These are phyloP conservation scores for Saturnispora besseyi DNA, from an alignment of 805 yeast genomes.

Conservation along the genomic window DNA sequence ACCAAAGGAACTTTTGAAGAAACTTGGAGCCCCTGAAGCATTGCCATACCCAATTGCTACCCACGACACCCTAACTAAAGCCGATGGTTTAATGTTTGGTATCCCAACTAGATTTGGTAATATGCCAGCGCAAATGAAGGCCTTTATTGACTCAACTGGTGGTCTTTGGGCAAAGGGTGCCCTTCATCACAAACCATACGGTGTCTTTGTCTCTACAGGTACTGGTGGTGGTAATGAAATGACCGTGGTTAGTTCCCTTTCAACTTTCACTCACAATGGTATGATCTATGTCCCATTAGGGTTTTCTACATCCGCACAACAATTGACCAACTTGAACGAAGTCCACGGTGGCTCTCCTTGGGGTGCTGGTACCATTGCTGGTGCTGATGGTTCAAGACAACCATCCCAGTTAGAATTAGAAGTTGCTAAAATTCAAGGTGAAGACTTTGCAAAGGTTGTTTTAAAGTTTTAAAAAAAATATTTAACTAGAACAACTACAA, in stretches of 20 bases:
- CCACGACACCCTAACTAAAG: constrained; percentile 45
- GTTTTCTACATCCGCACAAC: constrained; percentile 46
- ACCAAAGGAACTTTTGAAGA: constrained; percentile 43
- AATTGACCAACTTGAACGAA: constrained; percentile 48
- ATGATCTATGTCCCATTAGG: constrained; percentile 76
- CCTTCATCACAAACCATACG: constrained; percentile 65
- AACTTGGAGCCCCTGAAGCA: constrained; percentile 57
- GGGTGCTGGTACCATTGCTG: constrained; percentile 81
- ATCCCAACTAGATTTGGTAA: constrained; percentile 81
- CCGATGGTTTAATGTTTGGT: constrained; percentile 81
- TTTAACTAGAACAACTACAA: constrained; percentile 48
- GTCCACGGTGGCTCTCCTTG: constrained; percentile 76
- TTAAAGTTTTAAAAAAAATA: constrained; percentile 15
- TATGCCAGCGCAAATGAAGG: constrained; percentile 67
- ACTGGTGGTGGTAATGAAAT: constrained; percentile 82
- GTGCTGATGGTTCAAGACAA: constrained; percentile 65
- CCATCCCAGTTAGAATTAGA: constrained; percentile 56
- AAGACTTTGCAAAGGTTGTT: constrained; percentile 44
- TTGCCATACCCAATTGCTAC: constrained; percentile 58
- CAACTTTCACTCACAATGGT: constrained; percentile 71
- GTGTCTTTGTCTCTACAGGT: constrained; percentile 66
- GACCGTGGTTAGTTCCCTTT: constrained; percentile 54
- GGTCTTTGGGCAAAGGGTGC: constrained; percentile 71
- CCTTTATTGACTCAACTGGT: constrained; percentile 74
- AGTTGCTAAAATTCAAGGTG: constrained; percentile 61